Evolutionary conservation across 2,329 filamentous ascomycete genomes (phyloP).

Genomic region (Fusarium foetens): DNA sequence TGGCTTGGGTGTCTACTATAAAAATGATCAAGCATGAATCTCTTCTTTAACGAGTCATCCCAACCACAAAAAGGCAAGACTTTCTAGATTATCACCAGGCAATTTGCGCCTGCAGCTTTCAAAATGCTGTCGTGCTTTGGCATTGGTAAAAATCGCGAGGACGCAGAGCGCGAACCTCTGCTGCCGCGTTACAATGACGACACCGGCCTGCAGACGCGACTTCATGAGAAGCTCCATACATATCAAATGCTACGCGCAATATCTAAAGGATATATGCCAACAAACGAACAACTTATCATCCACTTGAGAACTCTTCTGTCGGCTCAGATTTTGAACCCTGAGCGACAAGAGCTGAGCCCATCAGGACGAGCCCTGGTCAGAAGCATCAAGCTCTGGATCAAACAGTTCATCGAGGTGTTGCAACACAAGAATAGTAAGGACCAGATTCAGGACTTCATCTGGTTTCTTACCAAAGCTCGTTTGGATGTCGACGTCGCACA

Average conservation of each 20-base stretch:
- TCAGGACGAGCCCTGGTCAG: slow-evolving; percentile 79
- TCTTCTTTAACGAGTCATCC: neutral
- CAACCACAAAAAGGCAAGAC: neutral
- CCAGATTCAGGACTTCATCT: slow-evolving; percentile 91
- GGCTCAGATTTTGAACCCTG: slow-evolving; percentile 80
- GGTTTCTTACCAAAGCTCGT: slow-evolving; percentile 81
- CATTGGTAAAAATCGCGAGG: slow-evolving; percentile 57
- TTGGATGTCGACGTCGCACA: slow-evolving; percentile 55
- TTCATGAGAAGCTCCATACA: slow-evolving; percentile 90
- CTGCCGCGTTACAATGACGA: slow-evolving; percentile 86
- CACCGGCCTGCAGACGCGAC: slow-evolving; percentile 77
- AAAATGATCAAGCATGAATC: slow-evolving; percentile 1
- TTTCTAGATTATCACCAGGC: neutral
- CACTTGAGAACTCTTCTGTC: slow-evolving; percentile 83
- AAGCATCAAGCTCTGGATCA: slow-evolving; percentile 77
- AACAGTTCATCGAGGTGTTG: slow-evolving; percentile 83
- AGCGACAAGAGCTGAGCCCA: slow-evolving; percentile 74
- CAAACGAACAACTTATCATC: slow-evolving; percentile 82
- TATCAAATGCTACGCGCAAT: slow-evolving; percentile 92
- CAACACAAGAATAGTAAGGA: slow-evolving; percentile 84
- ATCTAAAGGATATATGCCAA: slow-evolving; percentile 88
- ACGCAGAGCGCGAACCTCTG: slow-evolving; percentile 78
- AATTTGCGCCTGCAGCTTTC: neutral
- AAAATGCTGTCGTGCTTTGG: slow-evolving; percentile 73
- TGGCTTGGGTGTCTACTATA: neutral